Conservation (phyloP, 208 protist species). For the Balamuthia mandrillaris region DNA sequence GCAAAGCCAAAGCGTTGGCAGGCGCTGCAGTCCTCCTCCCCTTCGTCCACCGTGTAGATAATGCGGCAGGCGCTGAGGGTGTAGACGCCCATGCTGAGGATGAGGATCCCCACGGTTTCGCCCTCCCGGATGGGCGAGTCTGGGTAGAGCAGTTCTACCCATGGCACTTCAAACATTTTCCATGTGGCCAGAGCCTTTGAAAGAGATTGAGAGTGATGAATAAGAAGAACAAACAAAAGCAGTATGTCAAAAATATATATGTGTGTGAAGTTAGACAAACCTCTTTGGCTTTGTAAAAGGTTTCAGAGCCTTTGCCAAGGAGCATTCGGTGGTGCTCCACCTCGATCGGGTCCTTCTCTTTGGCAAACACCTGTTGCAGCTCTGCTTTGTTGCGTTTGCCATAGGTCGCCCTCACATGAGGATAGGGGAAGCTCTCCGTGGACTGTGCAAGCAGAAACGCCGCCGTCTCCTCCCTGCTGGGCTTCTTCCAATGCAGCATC, state of each 20-base stretch:
- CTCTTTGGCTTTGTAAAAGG: background rate
- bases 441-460: background rate
- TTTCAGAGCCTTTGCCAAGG: background rate
- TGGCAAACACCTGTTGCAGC: background rate
- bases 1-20: constrained; percentile 9
- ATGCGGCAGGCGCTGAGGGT: background rate
- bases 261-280: no score
- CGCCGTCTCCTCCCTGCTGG: background rate
- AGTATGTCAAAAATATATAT: no score
- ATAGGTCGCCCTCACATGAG: background rate
- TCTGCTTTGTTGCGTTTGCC: background rate
- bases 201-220: no score
- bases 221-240: no score
- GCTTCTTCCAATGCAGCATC: background rate
- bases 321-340: background rate
- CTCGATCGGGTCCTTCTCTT: background rate
- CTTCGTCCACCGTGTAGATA: background rate
- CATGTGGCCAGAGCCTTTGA: background rate
- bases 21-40: no score
- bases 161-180: constrained; percentile 17
- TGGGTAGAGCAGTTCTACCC: background rate
- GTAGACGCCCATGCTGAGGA: constrained; percentile 12
- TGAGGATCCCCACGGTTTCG: constrained; percentile 1
- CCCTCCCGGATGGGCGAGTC: constrained; percentile 8
- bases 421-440: background rate